These are phyloP conservation scores for Poa annua DNA, from an alignment of 176 grass and related monocot genomes.

Conservation along the genomic window DNA sequence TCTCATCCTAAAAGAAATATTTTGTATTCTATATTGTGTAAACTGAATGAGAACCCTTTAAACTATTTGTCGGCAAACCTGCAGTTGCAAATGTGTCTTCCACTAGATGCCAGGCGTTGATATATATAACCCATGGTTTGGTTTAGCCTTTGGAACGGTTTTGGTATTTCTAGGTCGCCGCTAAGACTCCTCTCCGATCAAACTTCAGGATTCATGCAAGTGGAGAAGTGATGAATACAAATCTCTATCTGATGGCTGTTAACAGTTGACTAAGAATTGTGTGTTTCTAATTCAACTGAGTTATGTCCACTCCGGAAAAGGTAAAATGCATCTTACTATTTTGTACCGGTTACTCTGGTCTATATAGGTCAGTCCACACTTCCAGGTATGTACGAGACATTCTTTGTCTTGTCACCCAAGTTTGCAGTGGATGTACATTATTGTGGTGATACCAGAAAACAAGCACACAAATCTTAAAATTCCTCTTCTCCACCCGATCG, in stretches of 20 bases:
- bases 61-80: no score
- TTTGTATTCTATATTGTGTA: no score
- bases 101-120: no score
- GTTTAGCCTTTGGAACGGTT: no score
- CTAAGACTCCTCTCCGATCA: neutral
- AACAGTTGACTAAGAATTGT: neutral
- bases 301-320: neutral
- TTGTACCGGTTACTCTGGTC: neutral
- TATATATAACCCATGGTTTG: no score
- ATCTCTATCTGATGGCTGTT: neutral
- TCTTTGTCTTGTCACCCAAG: neutral
- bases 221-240: neutral
- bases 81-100: no score
- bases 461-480: neutral
- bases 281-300: no score
- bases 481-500: neutral
- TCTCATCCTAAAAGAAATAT: no score
- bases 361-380: neutral
- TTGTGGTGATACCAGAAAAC: neutral
- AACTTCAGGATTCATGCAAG: neutral
- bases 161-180: no score
- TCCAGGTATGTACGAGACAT: slow-evolving; percentile 2
- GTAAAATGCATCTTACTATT: slow-evolving; percentile 10
- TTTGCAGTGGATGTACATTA: neutral
- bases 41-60: no score